Evolutionary conservation across 2,329 filamentous ascomycete species (phyloP).

Genomic region (Colletotrichum lini): DNA sequence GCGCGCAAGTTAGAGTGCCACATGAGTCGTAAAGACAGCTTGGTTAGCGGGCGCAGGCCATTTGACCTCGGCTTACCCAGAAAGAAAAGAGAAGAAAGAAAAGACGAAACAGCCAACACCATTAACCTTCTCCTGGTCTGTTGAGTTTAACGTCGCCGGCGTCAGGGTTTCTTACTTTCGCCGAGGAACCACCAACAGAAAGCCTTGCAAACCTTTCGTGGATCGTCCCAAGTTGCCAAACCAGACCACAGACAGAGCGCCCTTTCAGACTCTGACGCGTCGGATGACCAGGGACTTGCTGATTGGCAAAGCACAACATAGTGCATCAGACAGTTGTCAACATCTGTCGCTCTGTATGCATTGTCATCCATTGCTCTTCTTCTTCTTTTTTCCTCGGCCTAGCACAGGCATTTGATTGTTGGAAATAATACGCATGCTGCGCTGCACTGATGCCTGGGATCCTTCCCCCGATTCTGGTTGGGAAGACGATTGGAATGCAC

Average conservation of each 20-base stretch:
- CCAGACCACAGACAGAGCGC: not conserved
- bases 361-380: no score
- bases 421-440: not conserved
- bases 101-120: conserved; percentile 28
- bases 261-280: not conserved
- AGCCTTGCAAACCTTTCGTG: conserved; percentile 1
- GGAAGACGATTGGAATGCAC: conserved; percentile 8
- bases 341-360: not conserved
- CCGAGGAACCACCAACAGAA: not conserved
- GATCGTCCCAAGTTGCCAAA: not conserved
- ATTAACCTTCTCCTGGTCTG: conserved; percentile 4
- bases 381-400: not conserved
- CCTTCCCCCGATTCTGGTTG: not conserved
- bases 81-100: not conserved
- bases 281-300: no score
- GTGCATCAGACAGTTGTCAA: no score
- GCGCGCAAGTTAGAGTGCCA: not conserved
- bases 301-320: not conserved
- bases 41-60: not conserved
- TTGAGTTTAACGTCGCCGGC: conserved; percentile 2
- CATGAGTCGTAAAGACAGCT: conserved; percentile 1
- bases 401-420: not conserved
- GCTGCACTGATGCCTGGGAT: conserved; percentile 1
- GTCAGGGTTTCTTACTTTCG: not conserved
- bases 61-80: not conserved